phyloP scores from a whole-genome alignment of 2,329 filamentous ascomycete species.

The Capronia americana region DNA sequence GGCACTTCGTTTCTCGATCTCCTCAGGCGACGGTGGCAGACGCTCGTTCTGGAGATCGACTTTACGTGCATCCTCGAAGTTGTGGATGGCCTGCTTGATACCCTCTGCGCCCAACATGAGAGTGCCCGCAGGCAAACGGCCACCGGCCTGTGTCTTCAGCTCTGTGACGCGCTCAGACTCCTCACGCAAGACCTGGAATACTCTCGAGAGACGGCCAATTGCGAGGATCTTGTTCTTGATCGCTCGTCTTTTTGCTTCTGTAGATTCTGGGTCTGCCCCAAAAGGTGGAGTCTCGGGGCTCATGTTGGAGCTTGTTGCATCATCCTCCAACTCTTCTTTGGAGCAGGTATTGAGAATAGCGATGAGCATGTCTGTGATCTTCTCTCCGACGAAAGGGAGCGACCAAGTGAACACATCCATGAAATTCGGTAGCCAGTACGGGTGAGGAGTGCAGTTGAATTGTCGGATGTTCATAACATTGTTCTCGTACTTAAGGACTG shows the following conservation, averaged over 20 bases:
- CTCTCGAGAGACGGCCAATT: slow-evolving; percentile 92
- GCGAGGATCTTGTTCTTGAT: slow-evolving; percentile 99
- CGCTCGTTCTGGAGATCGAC: slow-evolving; percentile 97
- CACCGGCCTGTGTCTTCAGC: slow-evolving; percentile 94
- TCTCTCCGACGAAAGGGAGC: slow-evolving; percentile 96
- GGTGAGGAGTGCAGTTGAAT: slow-evolving; percentile 99
- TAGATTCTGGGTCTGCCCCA: slow-evolving; percentile 76
- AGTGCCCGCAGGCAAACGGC: slow-evolving; percentile 89
- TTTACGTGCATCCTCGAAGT: slow-evolving; percentile 95
- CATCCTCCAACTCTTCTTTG: slow-evolving; percentile 96
- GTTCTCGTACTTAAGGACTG: slow-evolving; percentile 98
- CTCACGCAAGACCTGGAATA: slow-evolving; percentile 97
- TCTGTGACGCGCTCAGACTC: slow-evolving; percentile 97
- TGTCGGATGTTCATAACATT: slow-evolving; percentile 99
- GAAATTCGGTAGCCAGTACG: slow-evolving; percentile 99
- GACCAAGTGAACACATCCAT: slow-evolving; percentile 99
- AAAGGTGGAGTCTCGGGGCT: slow-evolving; percentile 78
- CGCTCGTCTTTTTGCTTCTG: slow-evolving; percentile 90
- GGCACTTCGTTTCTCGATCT: slow-evolving; percentile 82
- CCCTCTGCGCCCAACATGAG: slow-evolving; percentile 98
- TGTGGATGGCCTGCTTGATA: slow-evolving; percentile 97
- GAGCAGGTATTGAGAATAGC: slow-evolving; percentile 98
- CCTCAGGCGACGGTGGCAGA: slow-evolving; percentile 88
- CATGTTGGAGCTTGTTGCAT: slow-evolving; percentile 73
- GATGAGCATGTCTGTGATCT: slow-evolving; percentile 99